Evolutionary conservation across 73 alveolate genomes (phyloP), one percentile per base, ranked within the genome.

Genomic region (Paramecium primaurelia): DNA sequence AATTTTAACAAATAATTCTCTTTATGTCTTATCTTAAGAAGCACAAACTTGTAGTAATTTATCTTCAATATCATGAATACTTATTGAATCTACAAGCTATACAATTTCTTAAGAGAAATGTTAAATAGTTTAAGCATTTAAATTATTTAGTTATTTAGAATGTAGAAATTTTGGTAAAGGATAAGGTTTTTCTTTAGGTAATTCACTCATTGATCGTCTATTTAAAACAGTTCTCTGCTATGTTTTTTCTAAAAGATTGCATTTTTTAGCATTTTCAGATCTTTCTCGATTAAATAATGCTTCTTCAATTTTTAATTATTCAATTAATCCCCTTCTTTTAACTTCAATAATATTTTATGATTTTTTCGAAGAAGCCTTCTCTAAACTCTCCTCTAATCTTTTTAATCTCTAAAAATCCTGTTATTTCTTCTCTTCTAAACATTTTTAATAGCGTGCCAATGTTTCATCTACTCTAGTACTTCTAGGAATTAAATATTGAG

Each of bases 391-490:
- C 54, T 64, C 84, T 12, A 64, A 26, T 32, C 84, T 28, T 64
- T 64, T 64, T 8, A 64, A 26, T 64, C 84, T 28, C 47, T 25
- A 32, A 9, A 32, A 28, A 64, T 64, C 84, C 12, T 14, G 11
- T 32, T 64, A 8, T 26, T 34, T 64, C 30, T 34, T 64, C 8
- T 64, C 84, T 42, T 64, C 84, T 26, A 64, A 28, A 28, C 84
- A 10, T 34, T 64, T 64, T 28, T 64, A 64, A 64, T 64, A 64
- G 7, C 84, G 20, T 1, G 84, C 84, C 28, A 64, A 64, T 11
- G 84, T 64, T 64, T 64, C 84, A 64, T 64, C 51, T 28, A 64
- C 84, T 64, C 84, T 20, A 32, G 84, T 64, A 64, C 84, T 64
- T 64, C 49, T 64, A 64, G 84, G 84, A 12, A 64, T 64, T 64